Evolutionary conservation across 768 basidiomycete species (phyloP).

Genomic region (Mycena kentingensis): DNA sequence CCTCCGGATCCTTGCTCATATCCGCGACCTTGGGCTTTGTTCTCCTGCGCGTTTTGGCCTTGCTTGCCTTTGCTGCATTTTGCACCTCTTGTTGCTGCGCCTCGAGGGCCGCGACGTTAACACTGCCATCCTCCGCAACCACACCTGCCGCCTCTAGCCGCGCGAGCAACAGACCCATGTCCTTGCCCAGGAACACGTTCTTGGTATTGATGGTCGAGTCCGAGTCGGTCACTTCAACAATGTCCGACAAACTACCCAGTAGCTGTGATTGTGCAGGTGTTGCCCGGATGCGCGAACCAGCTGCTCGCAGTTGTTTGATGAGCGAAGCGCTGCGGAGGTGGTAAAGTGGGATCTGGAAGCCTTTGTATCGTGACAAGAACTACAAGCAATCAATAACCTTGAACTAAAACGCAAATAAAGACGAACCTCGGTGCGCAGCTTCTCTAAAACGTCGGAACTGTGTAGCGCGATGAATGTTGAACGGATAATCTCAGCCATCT

Average conservation of each 20-base stretch:
- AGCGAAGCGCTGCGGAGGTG: constrained; percentile 41
- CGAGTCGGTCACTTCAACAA: constrained; percentile 41
- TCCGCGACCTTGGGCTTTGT: constrained; percentile 26
- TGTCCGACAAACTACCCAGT: constrained; percentile 32
- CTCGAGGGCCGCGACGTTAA: constrained; percentile 18
- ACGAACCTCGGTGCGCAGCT: constrained; percentile 73
- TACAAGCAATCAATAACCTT: constrained; percentile 29
- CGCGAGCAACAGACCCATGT: background rate
- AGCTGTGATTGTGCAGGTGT: constrained; percentile 41
- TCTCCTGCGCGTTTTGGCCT: constrained; percentile 10
- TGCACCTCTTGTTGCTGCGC: constrained; percentile 25
- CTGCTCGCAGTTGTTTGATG: constrained; percentile 41
- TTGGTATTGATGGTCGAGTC: constrained; percentile 32
- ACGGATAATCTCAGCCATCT: constrained; percentile 87
- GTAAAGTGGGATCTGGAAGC: constrained; percentile 64
- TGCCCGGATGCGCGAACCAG: constrained; percentile 48
- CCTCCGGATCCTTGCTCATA: constrained; percentile 23
- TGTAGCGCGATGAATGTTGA: constrained; percentile 94
- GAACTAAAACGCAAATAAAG: background rate
- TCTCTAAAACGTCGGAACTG: constrained; percentile 77
- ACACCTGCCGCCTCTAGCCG: constrained; percentile 19
- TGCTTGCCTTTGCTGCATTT: constrained; percentile 4
- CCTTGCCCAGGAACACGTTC: constrained; percentile 27
- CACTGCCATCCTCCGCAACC: constrained; percentile 21
- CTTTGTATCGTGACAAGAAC: constrained; percentile 79